These are phyloP conservation scores for Lactarius trivialis DNA, from an alignment of 768 basidiomycete species.

Conservation along the genomic window DNA sequence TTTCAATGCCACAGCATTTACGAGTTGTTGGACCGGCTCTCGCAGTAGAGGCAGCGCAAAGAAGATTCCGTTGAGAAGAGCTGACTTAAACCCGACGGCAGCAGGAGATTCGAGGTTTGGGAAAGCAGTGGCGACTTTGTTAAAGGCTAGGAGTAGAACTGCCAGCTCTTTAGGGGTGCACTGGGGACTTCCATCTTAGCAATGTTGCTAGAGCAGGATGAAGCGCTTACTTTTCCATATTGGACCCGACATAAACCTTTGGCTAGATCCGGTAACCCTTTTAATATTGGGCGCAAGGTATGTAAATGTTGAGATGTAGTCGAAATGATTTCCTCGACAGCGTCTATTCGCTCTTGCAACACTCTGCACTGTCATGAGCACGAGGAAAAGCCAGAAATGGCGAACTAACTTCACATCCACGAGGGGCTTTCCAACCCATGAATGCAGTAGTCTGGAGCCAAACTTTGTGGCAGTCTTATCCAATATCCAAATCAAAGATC, in stretches of 20 bases:
- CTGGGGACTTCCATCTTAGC: conserved; percentile 31
- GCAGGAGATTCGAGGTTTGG: conserved; percentile 37
- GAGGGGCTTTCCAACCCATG: conserved; percentile 85
- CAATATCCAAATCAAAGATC: conserved; percentile 79
- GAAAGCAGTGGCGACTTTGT: conserved; percentile 62
- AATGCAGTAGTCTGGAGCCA: conserved; percentile 74
- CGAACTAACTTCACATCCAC: conserved; percentile 52
- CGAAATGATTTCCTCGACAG: conserved; percentile 73
- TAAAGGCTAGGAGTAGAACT: conserved; percentile 66
- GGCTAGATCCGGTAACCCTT: conserved; percentile 77
- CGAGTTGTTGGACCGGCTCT: conserved; percentile 44
- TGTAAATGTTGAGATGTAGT: conserved; percentile 58
- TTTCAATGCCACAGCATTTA: conserved; percentile 52
- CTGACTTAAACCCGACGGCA: conserved; percentile 54
- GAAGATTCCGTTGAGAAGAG: conserved; percentile 65
- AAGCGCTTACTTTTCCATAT: conserved; percentile 68
- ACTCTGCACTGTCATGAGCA: conserved; percentile 37
- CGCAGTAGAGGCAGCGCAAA: conserved; percentile 59
- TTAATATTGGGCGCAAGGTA: conserved; percentile 62
- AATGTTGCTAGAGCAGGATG: neutral
- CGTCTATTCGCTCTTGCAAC: conserved; percentile 71
- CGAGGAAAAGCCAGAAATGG: neutral
- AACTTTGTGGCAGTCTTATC: conserved; percentile 86
- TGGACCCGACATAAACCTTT: conserved; percentile 84
- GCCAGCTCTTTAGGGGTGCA: conserved; percentile 82